Base-by-base conservation (phyloP, 352 stramenopile species). In the Pythium volutum region DNA sequence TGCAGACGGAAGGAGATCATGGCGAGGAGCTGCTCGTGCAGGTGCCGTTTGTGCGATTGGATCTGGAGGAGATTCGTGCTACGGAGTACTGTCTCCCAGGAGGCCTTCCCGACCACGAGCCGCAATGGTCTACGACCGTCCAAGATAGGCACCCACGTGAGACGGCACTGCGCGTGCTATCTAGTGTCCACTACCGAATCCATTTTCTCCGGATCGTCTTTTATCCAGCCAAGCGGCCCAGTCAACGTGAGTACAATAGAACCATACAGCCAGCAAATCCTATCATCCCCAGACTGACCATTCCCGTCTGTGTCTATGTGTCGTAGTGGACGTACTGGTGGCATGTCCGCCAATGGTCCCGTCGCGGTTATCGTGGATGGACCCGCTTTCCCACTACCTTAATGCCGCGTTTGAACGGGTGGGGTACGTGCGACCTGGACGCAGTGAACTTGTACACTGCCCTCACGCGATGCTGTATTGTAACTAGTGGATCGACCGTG, bases 121-220 rank as follows among this genome's bases (percentile, higher is more conserved):
- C 47, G 9, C 4, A 43, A n/a, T 43, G 36, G 45, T 51, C 23
- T n/a, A 23, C 7, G 25, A 14, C 16, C 36, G 27, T 9, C 38
- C 22, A 16, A 9, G 39, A 39, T 27, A 11, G n/a, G 15, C 12
- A 18, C 26, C 69, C 74, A 16, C 63, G 59, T 8, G 74, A 81
- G 31, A 23, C 79, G 26, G 74, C 59, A 1, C 20, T 81, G 16
- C 66, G 70, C 31, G 52, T 81, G 42, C 42, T 79, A 22, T 68
- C 68, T 0, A 55, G 31, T 27, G 25, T 27, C 4, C 57, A 66
- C 25, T 71, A 71, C 20, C 9, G 12, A 6, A 46, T 57, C 0
- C 23, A 36, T 16, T 12, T 16, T 1, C 38, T 71, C 23, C 57
- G 53, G 3, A 26, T 71, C 4, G 53, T 64, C 15, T 66, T 71